Evolutionary conservation across 805 yeast species (phyloP).

Genomic region (Ogataea minuta): DNA sequence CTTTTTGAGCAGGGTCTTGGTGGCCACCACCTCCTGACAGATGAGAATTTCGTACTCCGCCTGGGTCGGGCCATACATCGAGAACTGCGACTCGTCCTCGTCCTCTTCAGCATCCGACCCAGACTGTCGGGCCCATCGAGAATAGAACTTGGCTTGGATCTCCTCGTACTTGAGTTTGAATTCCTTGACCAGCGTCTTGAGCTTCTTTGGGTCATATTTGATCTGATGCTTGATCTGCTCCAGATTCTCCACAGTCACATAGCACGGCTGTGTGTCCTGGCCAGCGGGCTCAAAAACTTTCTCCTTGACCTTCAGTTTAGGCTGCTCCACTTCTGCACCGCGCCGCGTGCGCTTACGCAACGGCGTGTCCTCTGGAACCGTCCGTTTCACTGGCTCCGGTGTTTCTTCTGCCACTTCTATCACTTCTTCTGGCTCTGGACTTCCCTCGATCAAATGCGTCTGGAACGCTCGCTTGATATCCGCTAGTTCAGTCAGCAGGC

Average conservation of each 20-base stretch:
- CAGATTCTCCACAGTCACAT: conserved; percentile 24
- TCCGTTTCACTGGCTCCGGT: conserved; percentile 5
- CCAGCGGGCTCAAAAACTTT: conserved; percentile 2
- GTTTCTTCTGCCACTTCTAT: conserved; percentile 1
- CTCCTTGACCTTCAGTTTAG: conserved; percentile 10
- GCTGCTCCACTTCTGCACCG: conserved; percentile 6
- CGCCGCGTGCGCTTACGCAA: conserved; percentile 11
- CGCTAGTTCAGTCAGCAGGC: background rate
- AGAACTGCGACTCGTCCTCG: conserved; percentile 24
- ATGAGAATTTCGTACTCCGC: conserved; percentile 31
- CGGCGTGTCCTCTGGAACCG: conserved; percentile 4
- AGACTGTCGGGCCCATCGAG: conserved; percentile 24
- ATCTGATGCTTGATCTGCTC: conserved; percentile 13
- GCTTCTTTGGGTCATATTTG: conserved; percentile 12
- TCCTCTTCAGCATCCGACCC: conserved; percentile 9
- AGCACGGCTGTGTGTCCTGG: conserved; percentile 16
- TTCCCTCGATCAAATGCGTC: conserved; percentile 7
- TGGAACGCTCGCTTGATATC: conserved; percentile 7
- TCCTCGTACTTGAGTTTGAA: conserved; percentile 24
- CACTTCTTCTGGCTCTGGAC: conserved; percentile 11
- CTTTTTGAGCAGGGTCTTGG: conserved; percentile 26
- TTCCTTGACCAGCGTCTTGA: conserved; percentile 14
- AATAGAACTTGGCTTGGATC: conserved; percentile 25
- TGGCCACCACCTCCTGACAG: conserved; percentile 29
- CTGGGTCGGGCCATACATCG: conserved; percentile 35